Evolutionary conservation across 148 eudicot genomes (phyloP), one percentile per base, ranked within the genome.

Genomic region (Fallopia convolvulus): DNA sequence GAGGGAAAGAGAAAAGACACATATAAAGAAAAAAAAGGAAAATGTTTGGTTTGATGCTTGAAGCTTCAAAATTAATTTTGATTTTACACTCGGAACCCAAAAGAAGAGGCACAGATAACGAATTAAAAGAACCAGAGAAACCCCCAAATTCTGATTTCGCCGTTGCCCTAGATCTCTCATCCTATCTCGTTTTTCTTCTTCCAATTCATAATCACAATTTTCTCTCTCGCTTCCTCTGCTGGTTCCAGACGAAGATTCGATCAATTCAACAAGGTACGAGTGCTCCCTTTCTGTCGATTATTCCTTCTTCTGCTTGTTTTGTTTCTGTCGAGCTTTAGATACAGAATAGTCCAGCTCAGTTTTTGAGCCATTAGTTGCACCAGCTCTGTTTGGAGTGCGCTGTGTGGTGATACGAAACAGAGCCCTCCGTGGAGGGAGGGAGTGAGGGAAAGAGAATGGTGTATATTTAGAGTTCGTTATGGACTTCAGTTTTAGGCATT

Each of bases 61-160:
- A 30, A 30, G 70, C 70, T 65, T 65, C 41, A 65, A 65, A 13
- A 30, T 65, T 30, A 30, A 65, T 65, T 65, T 32, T 14, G 70
- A 30, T 65, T 58, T 58, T 58, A 58, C 66, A 58, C 21, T 58
- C 66, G 33, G 66, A 58, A 58, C 66, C 30, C 66, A 58, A 65
- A 65, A 65, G 17, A 65, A 65, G n/a, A 18, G 70, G 70, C 70
- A 65, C 39, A 65, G 70, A 65, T 65, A 65, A 65, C 40, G 70
- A 65, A 65, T 65, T 65, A 65, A 65, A 65, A 65, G 41, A 65
- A 23, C 12, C 65, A 65, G 70, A 65, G 14, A 65, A 65, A 65
- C 12, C 70, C 70, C 70, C 70, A 65, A 65, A 30, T 30, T 32
- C n/a, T 32, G 41, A 2, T 65, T 21, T 65, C 70, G 70, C 3